Percentiles rank a stretch among this genome's conserved stretches.
Evolutionary conservation across 352 stramenopile genomes (phyloP).

Genomic region (Globisporangium irregulare): DNA sequence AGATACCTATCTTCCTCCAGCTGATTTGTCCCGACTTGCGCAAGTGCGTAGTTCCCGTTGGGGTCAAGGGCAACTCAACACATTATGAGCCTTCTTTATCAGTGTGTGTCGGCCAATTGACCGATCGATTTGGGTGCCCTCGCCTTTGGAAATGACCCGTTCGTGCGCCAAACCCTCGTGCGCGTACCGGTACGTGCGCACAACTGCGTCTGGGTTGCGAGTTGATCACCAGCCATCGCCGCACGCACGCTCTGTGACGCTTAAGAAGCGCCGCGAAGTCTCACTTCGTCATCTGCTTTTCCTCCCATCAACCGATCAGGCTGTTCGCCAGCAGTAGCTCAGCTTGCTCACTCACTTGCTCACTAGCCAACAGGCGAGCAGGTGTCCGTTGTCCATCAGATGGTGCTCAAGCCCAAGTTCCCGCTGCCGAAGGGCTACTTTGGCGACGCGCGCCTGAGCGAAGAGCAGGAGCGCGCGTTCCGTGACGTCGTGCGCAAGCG

Average conservation of each 20-base stretch:
- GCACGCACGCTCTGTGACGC: not conserved
- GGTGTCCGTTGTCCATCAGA: not conserved
- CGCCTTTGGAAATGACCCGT: not conserved
- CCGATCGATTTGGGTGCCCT: not conserved
- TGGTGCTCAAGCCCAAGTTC: constrained; percentile 18
- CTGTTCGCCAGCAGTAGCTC: not conserved
- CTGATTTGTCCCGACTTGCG: not conserved
- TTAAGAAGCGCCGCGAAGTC: not conserved
- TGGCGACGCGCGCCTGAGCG: constrained; percentile 21
- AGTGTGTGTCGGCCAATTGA: not conserved
- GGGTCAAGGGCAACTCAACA: not conserved
- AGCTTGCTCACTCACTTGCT: not conserved
- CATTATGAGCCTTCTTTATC: not conserved
- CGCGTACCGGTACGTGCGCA: not conserved
- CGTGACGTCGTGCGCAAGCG: constrained; percentile 26
- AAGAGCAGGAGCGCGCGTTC: constrained; percentile 32
- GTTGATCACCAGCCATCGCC: not conserved
- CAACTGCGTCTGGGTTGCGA: not conserved
- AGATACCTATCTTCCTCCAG: too few species aligned
- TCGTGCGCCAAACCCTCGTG: not conserved
- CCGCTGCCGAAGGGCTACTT: constrained; percentile 33
- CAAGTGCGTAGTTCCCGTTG: not conserved
- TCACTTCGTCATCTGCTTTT: not conserved
- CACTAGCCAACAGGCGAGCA: not conserved
- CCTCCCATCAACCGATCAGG: not conserved